Percentiles rank a stretch among this genome's conserved stretches.
Conservation (phyloP, 768 basidiomycete genomes). For the Amanita pseudoporphyria region DNA sequence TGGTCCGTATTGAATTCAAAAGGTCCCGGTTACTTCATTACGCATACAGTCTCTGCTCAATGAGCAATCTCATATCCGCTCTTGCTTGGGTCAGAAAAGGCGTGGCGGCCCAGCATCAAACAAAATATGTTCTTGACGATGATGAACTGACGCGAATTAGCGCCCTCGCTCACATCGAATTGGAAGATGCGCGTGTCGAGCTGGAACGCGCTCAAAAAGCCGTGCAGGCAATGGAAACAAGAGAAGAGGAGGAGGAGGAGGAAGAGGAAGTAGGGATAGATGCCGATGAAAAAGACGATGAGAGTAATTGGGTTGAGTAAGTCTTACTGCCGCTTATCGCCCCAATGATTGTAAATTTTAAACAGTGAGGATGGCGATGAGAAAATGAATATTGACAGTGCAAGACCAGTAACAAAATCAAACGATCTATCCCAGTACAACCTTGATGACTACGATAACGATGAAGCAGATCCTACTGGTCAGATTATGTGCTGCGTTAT, state of each 20-base stretch:
- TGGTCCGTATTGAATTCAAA: background rate
- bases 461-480: slow-evolving; percentile 33
- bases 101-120: slow-evolving; percentile 61
- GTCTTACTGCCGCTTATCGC: slow-evolving; percentile 22
- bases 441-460: slow-evolving; percentile 87
- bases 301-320: slow-evolving; percentile 82
- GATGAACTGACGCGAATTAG: slow-evolving; percentile 86
- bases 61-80: slow-evolving; percentile 71
- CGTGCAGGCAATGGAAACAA: slow-evolving; percentile 59
- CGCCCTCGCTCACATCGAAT: slow-evolving; percentile 73
- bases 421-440: slow-evolving; percentile 84
- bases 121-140: slow-evolving; percentile 86
- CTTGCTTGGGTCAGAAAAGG: slow-evolving; percentile 80
- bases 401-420: slow-evolving; percentile 18
- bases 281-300: slow-evolving; percentile 35
- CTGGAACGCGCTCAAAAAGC: slow-evolving; percentile 75
- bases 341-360: slow-evolving; percentile 12
- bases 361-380: slow-evolving; percentile 37
- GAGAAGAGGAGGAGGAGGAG: slow-evolving; percentile 57
- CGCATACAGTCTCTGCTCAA: no score
- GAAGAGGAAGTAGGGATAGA: slow-evolving; percentile 50
- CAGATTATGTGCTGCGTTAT: slow-evolving; percentile 9
- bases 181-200: slow-evolving; percentile 85
- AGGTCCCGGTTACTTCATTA: background rate
- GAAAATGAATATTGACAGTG: slow-evolving; percentile 53